phyloP scores from a whole-genome alignment of 192 early-diverging fungal genomes.

The Mortierella antarctica region DNA sequence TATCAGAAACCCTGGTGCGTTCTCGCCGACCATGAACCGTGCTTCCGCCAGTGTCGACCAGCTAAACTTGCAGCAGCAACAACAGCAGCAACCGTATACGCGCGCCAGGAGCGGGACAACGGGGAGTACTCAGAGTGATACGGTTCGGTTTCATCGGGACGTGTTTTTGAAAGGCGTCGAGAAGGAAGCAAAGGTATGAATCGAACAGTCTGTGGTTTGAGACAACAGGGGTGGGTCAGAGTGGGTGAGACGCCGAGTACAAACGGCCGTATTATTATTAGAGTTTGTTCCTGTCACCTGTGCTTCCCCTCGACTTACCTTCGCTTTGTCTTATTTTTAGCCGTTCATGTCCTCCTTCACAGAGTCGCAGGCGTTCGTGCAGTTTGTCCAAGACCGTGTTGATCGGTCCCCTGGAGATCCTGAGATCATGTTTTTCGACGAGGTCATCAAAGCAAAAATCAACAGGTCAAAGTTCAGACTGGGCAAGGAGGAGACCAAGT shows the following conservation, averaged over 20 bases:
- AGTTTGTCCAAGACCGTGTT: conserved; percentile 82
- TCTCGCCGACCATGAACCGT: conserved; percentile 3
- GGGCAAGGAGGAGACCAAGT: conserved; percentile 73
- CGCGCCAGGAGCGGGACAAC: conserved; percentile 37
- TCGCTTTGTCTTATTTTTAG: conserved; percentile 31
- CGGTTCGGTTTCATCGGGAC: conserved; percentile 65
- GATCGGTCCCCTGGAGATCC: conserved; percentile 72
- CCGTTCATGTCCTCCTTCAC: conserved; percentile 72
- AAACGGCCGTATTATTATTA: not conserved
- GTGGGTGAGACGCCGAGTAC: no score
- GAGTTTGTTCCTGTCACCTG: not conserved
- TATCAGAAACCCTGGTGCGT: not conserved
- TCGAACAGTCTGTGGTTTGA: conserved; percentile 5
- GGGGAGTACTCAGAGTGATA: conserved; percentile 33
- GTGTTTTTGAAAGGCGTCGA: conserved; percentile 69
- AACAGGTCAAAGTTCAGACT: conserved; percentile 81
- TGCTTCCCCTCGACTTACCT: not conserved
- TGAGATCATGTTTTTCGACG: conserved; percentile 85
- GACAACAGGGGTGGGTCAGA: no score
- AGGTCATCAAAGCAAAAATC: conserved; percentile 82
- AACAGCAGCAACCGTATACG: conserved; percentile 17
- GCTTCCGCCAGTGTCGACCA: no score
- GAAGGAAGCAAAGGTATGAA: conserved; percentile 39
- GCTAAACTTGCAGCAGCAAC: not conserved
- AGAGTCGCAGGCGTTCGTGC: conserved; percentile 82